phyloP scores from a whole-genome alignment of 192 early-diverging fungal species.

The Entomortierella lignicola region DNA sequence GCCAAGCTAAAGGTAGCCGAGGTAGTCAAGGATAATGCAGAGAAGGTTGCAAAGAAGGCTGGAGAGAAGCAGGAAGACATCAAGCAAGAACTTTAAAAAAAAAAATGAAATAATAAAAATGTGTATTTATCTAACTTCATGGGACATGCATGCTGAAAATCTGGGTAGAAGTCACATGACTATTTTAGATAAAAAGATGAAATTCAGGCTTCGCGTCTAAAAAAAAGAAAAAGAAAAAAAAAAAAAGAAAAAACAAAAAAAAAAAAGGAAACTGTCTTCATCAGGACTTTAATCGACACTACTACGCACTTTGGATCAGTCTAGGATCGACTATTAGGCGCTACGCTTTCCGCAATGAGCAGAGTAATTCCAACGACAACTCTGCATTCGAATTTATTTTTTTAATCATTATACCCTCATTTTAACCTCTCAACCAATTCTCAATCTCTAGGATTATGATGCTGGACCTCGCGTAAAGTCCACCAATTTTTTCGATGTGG shows the following conservation, averaged over 20 bases:
- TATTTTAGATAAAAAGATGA: no score
- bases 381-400: neutral
- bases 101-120: no score
- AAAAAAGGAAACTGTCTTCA: neutral
- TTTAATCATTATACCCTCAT: neutral
- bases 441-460: conserved; percentile 11
- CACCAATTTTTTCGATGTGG: conserved; percentile 29
- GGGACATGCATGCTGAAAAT: no score
- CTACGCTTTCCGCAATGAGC: neutral
- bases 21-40: neutral
- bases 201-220: neutral
- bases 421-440: neutral
- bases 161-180: no score
- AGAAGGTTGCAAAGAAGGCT: conserved; percentile 19
- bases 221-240: neutral
- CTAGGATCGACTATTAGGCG: neutral
- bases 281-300: neutral
- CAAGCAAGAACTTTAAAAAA: conserved; percentile 29
- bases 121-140: no score
- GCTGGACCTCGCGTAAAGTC: conserved; percentile 6
- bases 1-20: conserved; percentile 19
- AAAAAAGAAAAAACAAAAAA: neutral
- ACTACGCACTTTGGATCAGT: neutral
- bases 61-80: conserved; percentile 21
- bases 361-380: conserved; percentile 1